Percentiles rank a stretch among this genome's conserved stretches.
phyloP scores from a whole-genome alignment of 345 rosid genomes.

The Linum lewisii region DNA sequence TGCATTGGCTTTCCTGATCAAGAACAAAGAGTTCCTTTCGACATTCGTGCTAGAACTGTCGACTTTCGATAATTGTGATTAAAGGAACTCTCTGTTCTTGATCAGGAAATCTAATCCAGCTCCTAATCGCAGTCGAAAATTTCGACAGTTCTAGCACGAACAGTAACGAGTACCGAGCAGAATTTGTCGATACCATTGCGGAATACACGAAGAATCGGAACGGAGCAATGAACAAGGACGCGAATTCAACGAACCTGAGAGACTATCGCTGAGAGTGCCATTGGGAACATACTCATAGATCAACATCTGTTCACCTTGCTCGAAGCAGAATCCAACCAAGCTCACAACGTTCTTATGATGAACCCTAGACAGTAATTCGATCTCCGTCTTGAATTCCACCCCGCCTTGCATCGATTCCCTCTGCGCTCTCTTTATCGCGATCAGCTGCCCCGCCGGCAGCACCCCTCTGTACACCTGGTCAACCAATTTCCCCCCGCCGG shows the following conservation, averaged over 20 bases:
- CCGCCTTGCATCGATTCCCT: constrained; percentile 84
- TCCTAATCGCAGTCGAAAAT: too few relatives aligned
- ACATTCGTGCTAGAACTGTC: too few relatives aligned
- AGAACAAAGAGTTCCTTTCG: too few relatives aligned
- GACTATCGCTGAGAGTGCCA: constrained; percentile 50
- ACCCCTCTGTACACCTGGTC: constrained; percentile 69
- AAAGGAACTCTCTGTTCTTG: too few relatives aligned
- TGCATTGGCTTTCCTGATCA: too few relatives aligned
- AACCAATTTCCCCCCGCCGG: not conserved
- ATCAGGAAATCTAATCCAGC: too few relatives aligned
- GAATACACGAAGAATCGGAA: not conserved
- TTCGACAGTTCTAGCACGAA: too few relatives aligned
- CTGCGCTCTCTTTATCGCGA: constrained; percentile 78
- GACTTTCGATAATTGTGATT: too few relatives aligned
- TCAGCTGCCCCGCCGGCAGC: constrained; percentile 40
- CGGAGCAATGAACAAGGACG: not conserved
- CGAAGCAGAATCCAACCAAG: constrained; percentile 67
- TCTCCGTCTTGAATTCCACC: constrained; percentile 72
- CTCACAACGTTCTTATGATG: constrained; percentile 73
- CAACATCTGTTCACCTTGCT: constrained; percentile 61
- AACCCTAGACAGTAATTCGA: constrained; percentile 81
- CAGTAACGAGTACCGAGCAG: too few relatives aligned
- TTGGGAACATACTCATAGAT: constrained; percentile 66
- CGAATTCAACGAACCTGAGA: constrained; percentile 38
- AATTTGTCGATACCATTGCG: too few relatives aligned